Conservation (phyloP, 1,139 yeast species). For the Casaregolazyma suthepensis region DNA sequence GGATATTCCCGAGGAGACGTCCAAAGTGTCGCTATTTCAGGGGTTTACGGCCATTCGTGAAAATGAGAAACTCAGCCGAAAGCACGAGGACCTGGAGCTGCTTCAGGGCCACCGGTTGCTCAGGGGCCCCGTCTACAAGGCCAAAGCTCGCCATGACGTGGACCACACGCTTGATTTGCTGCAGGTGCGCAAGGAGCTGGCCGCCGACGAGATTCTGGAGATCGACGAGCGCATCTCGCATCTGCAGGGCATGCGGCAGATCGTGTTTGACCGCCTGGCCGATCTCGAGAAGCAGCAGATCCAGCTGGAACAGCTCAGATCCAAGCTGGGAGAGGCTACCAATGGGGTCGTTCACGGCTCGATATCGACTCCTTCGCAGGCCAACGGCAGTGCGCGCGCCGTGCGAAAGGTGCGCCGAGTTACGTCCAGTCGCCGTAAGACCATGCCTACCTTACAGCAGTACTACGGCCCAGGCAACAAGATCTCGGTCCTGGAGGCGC, state of each 20-base stretch:
- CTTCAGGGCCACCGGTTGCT: constrained; percentile 43
- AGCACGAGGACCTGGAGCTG: not conserved
- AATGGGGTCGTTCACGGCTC: not conserved
- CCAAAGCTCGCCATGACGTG: constrained; percentile 36
- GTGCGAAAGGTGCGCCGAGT: constrained; percentile 1
- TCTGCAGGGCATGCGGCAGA: constrained; percentile 44
- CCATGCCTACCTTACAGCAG: constrained; percentile 56
- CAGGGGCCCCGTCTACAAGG: constrained; percentile 30
- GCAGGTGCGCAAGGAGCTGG: constrained; percentile 57
- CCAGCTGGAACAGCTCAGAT: constrained; percentile 40
- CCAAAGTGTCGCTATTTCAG: constrained; percentile 50
- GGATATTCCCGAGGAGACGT: constrained; percentile 18
- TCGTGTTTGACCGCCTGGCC: constrained; percentile 53
- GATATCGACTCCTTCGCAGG: not conserved
- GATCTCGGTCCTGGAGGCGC: constrained; percentile 49
- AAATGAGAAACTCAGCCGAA: not conserved
- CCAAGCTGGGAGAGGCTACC: not conserved
- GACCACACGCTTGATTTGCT: constrained; percentile 46
- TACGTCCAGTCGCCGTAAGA: constrained; percentile 35
- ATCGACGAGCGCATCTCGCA: constrained; percentile 51
- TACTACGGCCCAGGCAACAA: constrained; percentile 53
- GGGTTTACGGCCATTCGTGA: constrained; percentile 54
- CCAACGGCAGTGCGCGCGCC: not conserved
- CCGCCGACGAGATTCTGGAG: constrained; percentile 56
- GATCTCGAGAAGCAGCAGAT: constrained; percentile 54